Evolutionary conservation across 306 rosid genomes (phyloP), one percentile per base, ranked within the genome.

Genomic region (Pyrus communis): DNA sequence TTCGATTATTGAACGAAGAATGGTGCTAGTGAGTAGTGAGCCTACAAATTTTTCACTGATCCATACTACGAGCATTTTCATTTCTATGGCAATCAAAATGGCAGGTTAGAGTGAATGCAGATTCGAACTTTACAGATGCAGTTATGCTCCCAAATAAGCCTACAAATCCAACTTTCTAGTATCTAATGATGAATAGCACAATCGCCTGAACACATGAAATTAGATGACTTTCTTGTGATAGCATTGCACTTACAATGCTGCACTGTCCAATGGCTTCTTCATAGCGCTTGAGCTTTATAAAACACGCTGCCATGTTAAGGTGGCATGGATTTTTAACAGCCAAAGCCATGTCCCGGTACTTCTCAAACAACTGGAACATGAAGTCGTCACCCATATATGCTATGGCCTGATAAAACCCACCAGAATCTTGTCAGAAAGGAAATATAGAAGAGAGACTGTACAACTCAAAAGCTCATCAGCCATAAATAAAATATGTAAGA

Each of bases 291-390:
- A 89, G 96, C 91, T 95, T 95, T 80, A 95, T 92, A 49, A 92
- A 65, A 82, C 96, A 90, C 4, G 96, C 97, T 69, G 98, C 93
- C 80, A 79, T 85, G 88, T 95, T 95, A 81, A 95, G 98, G 84
- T 95, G 98, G 75, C 98, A 95, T 38, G 97, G 98, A 81, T 92
- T 92, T 84, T 95, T 95, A 66, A 95, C 97, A 46, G 96, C 93
- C 82, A 90, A 79, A 63, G 96, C 98, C 97, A 95, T 92, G 77
- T 95, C 98, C 52, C 91, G 84, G 85, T 90, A 89, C 78, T 90
- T 95, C 76, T 97, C 98, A 52, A 90, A 95, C 91, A 95, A 76
- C 76, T 95, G 97, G 90, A 92, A 92, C 96, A 95, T 92, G 92
- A 95, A 92, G 83, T 95, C 93, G 65, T 95, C 98, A 11, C 95